Conservation (phyloP, 371 early-diverging fungal species). For the Haplosporangium sp. region DNA sequence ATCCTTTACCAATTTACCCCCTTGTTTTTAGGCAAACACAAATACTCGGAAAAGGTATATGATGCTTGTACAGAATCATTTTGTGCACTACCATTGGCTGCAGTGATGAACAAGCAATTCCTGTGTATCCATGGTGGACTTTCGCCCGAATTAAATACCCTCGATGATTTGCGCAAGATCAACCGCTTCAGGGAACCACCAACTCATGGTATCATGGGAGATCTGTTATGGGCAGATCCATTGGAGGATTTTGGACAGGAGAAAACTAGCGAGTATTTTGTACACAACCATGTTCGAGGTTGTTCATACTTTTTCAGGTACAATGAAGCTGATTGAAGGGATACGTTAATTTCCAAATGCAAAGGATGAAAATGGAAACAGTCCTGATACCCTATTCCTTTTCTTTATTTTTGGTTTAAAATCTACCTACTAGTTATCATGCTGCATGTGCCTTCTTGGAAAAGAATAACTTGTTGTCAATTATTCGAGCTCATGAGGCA, state of each 20-base stretch:
- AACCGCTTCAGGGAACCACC: slow-evolving; percentile 97
- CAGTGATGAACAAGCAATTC: slow-evolving; percentile 97
- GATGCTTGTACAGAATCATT: slow-evolving; percentile 94
- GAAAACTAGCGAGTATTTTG: slow-evolving; percentile 80
- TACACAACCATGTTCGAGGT: slow-evolving; percentile 88
- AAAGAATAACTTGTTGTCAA: slow-evolving; percentile 90
- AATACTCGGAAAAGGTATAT: slow-evolving; percentile 95
- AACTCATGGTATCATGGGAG: slow-evolving; percentile 95
- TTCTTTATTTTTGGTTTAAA: neutral
- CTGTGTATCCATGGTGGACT: slow-evolving; percentile 99
- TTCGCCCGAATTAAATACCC: slow-evolving; percentile 92
- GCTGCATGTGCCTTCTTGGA: slow-evolving; percentile 95
- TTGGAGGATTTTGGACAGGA: slow-evolving; percentile 96
- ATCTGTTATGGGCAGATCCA: slow-evolving; percentile 99
- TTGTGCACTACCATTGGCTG: slow-evolving; percentile 94
- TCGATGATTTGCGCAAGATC: slow-evolving; percentile 89
- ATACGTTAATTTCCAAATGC: no score
- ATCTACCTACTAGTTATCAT: slow-evolving; percentile 72
- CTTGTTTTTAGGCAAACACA: slow-evolving; percentile 79
- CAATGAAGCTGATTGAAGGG: no score
- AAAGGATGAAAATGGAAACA: no score
- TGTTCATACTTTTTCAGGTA: slow-evolving; percentile 93
- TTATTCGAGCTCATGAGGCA: slow-evolving; percentile 98
- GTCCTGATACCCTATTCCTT: no score
- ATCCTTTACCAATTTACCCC: neutral